Conservation (phyloP, 805 yeast genomes). For the Metschnikowia koreensis region DNA sequence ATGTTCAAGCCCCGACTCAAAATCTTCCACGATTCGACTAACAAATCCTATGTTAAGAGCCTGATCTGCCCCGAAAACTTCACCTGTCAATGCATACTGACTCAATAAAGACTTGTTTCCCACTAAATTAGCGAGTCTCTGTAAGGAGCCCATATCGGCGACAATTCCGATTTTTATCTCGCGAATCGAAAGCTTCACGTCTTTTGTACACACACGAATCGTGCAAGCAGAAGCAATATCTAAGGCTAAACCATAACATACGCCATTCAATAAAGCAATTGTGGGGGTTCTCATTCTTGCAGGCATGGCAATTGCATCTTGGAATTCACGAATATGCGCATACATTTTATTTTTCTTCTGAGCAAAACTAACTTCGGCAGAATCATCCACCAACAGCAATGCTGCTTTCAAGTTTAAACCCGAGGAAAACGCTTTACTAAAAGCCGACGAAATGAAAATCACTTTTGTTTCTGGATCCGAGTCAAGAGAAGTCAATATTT, state of each 20-base stretch:
- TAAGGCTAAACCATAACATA: conserved; percentile 61
- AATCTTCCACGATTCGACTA: conserved; percentile 43
- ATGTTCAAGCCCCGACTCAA: conserved; percentile 46
- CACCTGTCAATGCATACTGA: conserved; percentile 64
- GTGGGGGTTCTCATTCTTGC: conserved; percentile 56
- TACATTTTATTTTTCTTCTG: conserved; percentile 29
- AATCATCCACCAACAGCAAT: conserved; percentile 8
- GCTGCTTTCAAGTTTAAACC: conserved; percentile 59
- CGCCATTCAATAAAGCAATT: conserved; percentile 65
- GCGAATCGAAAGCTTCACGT: conserved; percentile 55
- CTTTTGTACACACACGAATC: conserved; percentile 55
- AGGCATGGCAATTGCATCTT: conserved; percentile 51
- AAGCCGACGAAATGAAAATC: conserved; percentile 54
- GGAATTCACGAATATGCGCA: conserved; percentile 54
- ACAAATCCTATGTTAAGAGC: conserved; percentile 59
- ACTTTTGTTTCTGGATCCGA: conserved; percentile 45
- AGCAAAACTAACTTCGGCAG: conserved; percentile 11
- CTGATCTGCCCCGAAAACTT: conserved; percentile 50
- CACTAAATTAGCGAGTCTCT: conserved; percentile 56
- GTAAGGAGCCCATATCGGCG: conserved; percentile 78
- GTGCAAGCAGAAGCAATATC: conserved; percentile 62
- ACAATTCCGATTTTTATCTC: conserved; percentile 74
- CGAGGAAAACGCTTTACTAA: conserved; percentile 56
- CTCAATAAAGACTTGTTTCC: conserved; percentile 56
- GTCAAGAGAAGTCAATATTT: conserved; percentile 47